phyloP scores from a whole-genome alignment of 2,329 filamentous ascomycete genomes.

The Neopestalotiopsis clavispora region DNA sequence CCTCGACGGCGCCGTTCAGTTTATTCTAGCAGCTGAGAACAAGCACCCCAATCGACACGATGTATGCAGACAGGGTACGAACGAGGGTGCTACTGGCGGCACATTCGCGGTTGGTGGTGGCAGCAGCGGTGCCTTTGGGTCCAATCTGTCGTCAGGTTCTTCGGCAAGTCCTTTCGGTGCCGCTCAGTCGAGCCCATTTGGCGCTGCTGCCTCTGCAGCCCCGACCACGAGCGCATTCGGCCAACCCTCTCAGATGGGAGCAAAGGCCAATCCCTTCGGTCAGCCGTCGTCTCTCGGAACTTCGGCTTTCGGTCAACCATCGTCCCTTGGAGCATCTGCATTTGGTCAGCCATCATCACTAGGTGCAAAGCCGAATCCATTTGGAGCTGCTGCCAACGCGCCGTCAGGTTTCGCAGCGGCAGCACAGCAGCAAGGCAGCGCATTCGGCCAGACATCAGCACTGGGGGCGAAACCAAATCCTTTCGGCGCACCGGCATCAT shows the following conservation, averaged over 20 bases:
- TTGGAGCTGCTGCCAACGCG: slow-evolving; percentile 24
- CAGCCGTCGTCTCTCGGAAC: slow-evolving; percentile 18
- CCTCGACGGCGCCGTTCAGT: slow-evolving; percentile 73
- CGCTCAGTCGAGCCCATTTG: slow-evolving; percentile 35
- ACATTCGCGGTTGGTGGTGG: slow-evolving; percentile 45
- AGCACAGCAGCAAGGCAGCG: slow-evolving; percentile 28
- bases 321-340: slow-evolving; percentile 33
- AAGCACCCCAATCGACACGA: slow-evolving; percentile 79
- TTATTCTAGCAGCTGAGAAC: slow-evolving; percentile 67
- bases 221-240: slow-evolving; percentile 46
- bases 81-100: slow-evolving; percentile 48
- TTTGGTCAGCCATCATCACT: slow-evolving; percentile 43
- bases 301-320: slow-evolving; percentile 39
- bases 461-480: slow-evolving; percentile 29
- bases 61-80: slow-evolving; percentile 54
- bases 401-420: slow-evolving; percentile 38
- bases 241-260: slow-evolving; percentile 40
- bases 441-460: slow-evolving; percentile 52
- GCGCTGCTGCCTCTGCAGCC: slow-evolving; percentile 24
- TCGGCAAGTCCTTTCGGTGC: slow-evolving; percentile 46
- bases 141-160: slow-evolving; percentile 32
- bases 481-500: slow-evolving; percentile 27
- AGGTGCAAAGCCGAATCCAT: slow-evolving; percentile 36
- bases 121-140: slow-evolving; percentile 24
- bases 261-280: slow-evolving; percentile 28